These are phyloP conservation scores for Candida easanensis DNA, from an alignment of 805 yeast species.

Conservation along the genomic window DNA sequence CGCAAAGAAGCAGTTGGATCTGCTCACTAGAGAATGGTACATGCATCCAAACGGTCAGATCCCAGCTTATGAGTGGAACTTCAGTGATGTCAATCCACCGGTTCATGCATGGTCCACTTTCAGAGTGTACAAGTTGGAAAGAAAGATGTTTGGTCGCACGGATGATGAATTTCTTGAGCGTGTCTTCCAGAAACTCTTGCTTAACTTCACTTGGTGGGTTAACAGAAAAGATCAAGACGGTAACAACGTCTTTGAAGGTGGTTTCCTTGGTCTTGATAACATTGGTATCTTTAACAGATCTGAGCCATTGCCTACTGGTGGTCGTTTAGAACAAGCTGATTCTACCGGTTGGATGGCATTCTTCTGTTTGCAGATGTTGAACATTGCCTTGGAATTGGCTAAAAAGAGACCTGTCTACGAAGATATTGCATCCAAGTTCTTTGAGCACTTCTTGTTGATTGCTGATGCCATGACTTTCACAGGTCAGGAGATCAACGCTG, in stretches of 20 bases:
- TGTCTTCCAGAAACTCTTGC: slow-evolving; percentile 85
- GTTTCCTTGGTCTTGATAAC: slow-evolving; percentile 88
- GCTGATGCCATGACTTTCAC: slow-evolving; percentile 90
- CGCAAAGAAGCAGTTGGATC: slow-evolving; percentile 83
- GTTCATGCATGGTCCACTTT: slow-evolving; percentile 96
- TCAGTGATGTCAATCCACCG: slow-evolving; percentile 94
- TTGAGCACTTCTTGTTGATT: slow-evolving; percentile 87
- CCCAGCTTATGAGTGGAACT: slow-evolving; percentile 97
- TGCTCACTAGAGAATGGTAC: slow-evolving; percentile 91
- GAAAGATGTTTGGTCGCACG: slow-evolving; percentile 77
- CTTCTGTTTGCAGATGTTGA: slow-evolving; percentile 84
- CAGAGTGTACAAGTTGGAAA: slow-evolving; percentile 82
- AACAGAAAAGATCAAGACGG: slow-evolving; percentile 86
- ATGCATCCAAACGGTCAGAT: slow-evolving; percentile 98
- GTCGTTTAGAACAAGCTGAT: slow-evolving; percentile 87
- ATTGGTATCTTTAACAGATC: slow-evolving; percentile 91
- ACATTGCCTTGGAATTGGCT: slow-evolving; percentile 87
- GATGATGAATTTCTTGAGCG: slow-evolving; percentile 83
- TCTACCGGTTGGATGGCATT: slow-evolving; percentile 99
- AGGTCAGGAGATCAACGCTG: slow-evolving; percentile 21
- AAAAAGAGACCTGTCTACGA: slow-evolving; percentile 83
- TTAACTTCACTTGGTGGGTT: slow-evolving; percentile 98
- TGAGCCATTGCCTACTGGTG: slow-evolving; percentile 92
- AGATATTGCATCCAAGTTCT: slow-evolving; percentile 90
- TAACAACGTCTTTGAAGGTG: slow-evolving; percentile 89